These are phyloP conservation scores for Penicillium sp. DNA, from an alignment of 2,329 filamentous ascomycete species.

Conservation along the genomic window DNA sequence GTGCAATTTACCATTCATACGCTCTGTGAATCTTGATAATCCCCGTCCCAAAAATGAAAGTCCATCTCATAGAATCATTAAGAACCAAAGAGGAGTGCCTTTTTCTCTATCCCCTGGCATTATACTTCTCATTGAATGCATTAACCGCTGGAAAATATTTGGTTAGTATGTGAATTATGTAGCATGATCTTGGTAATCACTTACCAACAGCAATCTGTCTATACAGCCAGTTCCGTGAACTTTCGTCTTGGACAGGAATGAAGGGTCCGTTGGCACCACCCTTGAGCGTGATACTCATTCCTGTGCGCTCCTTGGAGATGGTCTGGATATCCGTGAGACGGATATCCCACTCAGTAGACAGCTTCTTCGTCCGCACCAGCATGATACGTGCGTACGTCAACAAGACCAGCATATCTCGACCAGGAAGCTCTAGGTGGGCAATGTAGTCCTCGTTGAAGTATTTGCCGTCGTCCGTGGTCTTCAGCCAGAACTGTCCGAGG, in stretches of 20 bases:
- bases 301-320: conserved; percentile 93
- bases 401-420: conserved; percentile 85
- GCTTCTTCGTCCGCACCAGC: conserved; percentile 79
- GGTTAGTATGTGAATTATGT: conserved; percentile 9
- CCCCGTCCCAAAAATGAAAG: conserved; percentile 10
- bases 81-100: background rate
- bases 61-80: conserved; percentile 24
- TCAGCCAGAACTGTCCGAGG: conserved; percentile 96
- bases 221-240: conserved; percentile 65
- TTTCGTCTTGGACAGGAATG: conserved; percentile 88
- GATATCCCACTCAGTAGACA: conserved; percentile 93
- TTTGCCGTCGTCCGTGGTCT: conserved; percentile 94
- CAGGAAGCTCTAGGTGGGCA: conserved; percentile 86
- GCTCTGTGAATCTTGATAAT: conserved; percentile 7
- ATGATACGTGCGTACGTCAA: conserved; percentile 85
- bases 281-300: conserved; percentile 81
- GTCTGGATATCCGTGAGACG: conserved; percentile 94
- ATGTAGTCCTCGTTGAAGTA: conserved; percentile 99
- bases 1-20: background rate
- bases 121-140: conserved; percentile 66
- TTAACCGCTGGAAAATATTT: conserved; percentile 52
- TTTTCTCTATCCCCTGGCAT: conserved; percentile 53
- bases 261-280: conserved; percentile 93
- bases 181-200: conserved; percentile 14
- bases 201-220: conserved; percentile 60